phyloP scores from a whole-genome alignment of 2,329 filamentous ascomycete species.

The Calonectria multiphialidica region DNA sequence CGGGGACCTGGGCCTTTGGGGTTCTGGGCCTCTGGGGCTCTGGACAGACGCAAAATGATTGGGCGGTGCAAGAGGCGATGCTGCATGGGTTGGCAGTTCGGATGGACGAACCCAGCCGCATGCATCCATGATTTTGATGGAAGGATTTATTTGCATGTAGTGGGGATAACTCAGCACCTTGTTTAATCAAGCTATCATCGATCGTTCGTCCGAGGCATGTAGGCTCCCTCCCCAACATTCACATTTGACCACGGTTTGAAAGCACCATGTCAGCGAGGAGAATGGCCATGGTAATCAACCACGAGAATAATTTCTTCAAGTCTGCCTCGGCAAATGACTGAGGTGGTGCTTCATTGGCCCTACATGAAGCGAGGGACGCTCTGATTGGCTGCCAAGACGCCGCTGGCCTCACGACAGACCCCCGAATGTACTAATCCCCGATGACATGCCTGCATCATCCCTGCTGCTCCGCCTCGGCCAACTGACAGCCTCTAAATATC shows the following conservation, averaged over 20 bases:
- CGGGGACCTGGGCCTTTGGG: conserved; percentile 1
- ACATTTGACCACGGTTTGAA: too few relatives aligned
- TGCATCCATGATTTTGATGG: not conserved
- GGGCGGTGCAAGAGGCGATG: not conserved
- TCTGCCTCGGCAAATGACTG: not conserved
- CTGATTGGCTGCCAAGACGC: not conserved
- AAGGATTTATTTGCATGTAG: not conserved
- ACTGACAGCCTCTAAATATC: not conserved
- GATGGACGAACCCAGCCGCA: not conserved
- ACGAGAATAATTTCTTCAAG: not conserved
- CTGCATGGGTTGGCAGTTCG: not conserved
- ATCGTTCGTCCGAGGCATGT: too few relatives aligned
- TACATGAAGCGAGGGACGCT: not conserved
- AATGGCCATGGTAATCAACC: not conserved
- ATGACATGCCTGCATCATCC: not conserved
- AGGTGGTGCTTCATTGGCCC: not conserved
- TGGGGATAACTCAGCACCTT: too few relatives aligned
- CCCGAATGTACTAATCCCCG: not conserved
- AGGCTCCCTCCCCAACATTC: too few relatives aligned
- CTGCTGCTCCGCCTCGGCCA: not conserved
- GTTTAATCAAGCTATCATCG: not conserved
- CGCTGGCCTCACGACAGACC: not conserved
- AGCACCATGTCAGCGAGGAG: too few relatives aligned
- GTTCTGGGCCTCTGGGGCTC: not conserved
- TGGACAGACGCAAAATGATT: not conserved